Conservation (phyloP, 257 asterid genomes). For the Primulina tabacum region DNA sequence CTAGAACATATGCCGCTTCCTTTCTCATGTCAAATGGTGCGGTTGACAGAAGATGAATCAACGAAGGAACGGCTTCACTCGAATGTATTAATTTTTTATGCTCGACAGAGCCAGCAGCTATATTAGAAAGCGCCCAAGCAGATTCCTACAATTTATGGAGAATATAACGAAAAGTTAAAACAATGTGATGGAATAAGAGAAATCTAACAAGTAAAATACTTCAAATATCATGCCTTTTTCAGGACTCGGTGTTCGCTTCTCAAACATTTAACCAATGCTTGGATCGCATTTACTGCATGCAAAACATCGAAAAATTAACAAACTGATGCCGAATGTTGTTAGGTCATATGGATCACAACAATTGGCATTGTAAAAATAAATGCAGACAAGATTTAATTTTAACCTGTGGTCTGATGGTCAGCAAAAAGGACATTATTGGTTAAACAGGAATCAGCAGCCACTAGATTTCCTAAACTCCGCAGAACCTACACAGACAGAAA, state of each 20-base stretch:
- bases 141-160: slow-evolving; percentile 58
- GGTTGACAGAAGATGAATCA: slow-evolving; percentile 57
- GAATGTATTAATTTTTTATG: slow-evolving; percentile 67
- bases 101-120: slow-evolving; percentile 86
- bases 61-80: slow-evolving; percentile 66
- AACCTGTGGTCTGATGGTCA: slow-evolving; percentile 74
- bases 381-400: slow-evolving; percentile 28
- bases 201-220: slow-evolving; percentile 15
- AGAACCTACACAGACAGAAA: slow-evolving; percentile 50
- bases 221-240: slow-evolving; percentile 54
- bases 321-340: slow-evolving; percentile 7
- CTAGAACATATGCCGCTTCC: slow-evolving; percentile 88
- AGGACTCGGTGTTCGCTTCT: slow-evolving; percentile 75
- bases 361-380: neutral
- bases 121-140: slow-evolving; percentile 89
- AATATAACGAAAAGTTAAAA: neutral
- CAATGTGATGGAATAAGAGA: slow-evolving; percentile 7
- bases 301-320: slow-evolving; percentile 21
- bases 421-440: slow-evolving; percentile 52
- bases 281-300: slow-evolving; percentile 64
- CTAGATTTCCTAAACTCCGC: slow-evolving; percentile 91
- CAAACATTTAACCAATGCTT: slow-evolving; percentile 74
- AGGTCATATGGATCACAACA: neutral
- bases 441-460: slow-evolving; percentile 70
- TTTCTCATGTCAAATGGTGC: slow-evolving; percentile 87